Conservation (phyloP, 1,284 basidiomycete species). For the Ceratobasidium sp. region DNA sequence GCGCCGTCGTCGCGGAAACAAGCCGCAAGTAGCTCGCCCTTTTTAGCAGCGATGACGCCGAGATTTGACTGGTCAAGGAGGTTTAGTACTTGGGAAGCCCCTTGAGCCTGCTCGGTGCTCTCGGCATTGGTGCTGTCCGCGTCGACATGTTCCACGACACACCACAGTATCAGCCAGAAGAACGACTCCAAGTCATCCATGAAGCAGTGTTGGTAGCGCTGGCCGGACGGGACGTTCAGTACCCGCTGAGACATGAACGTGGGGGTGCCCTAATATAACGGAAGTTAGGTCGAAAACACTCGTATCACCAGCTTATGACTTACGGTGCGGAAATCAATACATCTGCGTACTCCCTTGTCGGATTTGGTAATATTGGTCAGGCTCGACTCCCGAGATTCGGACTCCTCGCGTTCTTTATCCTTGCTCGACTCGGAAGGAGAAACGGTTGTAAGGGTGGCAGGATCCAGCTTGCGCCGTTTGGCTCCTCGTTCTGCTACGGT, state of each 20-base stretch:
- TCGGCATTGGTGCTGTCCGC: background rate
- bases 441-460: background rate
- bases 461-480: background rate
- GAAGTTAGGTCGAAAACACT: background rate
- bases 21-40: background rate
- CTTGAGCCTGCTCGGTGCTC: background rate
- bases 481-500: background rate
- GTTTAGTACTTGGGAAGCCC: background rate
- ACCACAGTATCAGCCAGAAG: constrained; percentile 16
- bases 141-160: constrained; percentile 6
- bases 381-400: background rate
- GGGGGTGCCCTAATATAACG: background rate
- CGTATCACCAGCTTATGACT: background rate
- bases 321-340: background rate
- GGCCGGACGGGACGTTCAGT: background rate
- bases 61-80: background rate
- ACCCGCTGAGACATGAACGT: constrained; percentile 23
- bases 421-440: background rate
- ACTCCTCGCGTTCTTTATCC: background rate
- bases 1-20: background rate
- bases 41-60: background rate
- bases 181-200: constrained; percentile 28
- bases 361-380: background rate
- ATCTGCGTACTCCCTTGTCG: background rate
- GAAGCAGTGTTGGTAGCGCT: constrained; percentile 13